These are phyloP conservation scores for Tetramitus jugosus DNA, from an alignment of 208 protist genomes.

Conservation along the genomic window DNA sequence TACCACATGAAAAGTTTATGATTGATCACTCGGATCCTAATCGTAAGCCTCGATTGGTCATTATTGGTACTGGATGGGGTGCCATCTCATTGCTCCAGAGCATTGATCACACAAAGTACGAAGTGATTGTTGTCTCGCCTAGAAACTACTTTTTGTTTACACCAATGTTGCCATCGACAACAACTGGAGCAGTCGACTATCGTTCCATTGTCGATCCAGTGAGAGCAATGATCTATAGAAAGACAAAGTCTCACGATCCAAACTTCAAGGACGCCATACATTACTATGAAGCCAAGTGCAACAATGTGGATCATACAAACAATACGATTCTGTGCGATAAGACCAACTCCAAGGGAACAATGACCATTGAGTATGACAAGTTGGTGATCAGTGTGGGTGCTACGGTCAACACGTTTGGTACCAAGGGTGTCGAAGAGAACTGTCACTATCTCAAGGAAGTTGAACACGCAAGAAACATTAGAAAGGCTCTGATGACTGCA, in stretches of 20 bases:
- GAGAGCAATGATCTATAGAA: neutral
- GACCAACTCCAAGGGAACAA: no score
- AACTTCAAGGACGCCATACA: neutral
- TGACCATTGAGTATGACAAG: constrained; percentile 81
- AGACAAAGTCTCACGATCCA: no score
- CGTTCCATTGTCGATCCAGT: constrained; percentile 67
- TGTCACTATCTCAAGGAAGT: constrained; percentile 37
- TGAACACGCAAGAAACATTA: neutral
- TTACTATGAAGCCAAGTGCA: constrained; percentile 5
- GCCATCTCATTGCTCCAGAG: neutral
- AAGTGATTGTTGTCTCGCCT: constrained; percentile 25
- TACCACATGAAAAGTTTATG: no score
- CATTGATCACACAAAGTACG: neutral
- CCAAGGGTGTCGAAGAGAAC: constrained; percentile 71
- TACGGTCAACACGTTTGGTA: constrained; percentile 76
- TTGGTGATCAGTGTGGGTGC: constrained; percentile 74
- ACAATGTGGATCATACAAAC: constrained; percentile 25
- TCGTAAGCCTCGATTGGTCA: neutral
- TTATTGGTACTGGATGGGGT: constrained; percentile 6
- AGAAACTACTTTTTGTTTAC: constrained; percentile 87
- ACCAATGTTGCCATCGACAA: constrained; percentile 73
- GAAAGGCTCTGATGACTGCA: neutral
- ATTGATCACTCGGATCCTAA: neutral
- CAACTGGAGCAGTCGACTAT: constrained; percentile 74
- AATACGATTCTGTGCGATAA: neutral